Evolutionary conservation across 306 rosid species (phyloP).

Genomic region (Comarum palustre): DNA sequence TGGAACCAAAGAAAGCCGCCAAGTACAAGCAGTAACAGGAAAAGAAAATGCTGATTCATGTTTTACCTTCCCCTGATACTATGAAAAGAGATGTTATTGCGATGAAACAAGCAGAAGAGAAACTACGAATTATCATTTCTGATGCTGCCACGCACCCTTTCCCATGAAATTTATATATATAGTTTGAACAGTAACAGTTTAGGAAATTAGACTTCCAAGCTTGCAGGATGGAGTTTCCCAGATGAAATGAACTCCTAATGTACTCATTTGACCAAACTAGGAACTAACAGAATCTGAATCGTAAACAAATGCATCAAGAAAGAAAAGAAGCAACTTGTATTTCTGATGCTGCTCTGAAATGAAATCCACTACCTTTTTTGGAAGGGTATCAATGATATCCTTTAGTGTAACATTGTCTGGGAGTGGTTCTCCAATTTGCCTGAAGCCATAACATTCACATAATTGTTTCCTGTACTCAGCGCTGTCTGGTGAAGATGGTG

Average conservation of each 20-base stretch:
- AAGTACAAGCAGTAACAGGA: background rate
- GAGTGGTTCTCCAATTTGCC: constrained; percentile 72
- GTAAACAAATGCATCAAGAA: constrained; percentile 1
- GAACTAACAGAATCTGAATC: constrained; percentile 7
- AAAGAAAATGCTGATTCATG: background rate
- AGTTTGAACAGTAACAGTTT: background rate
- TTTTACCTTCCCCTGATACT: background rate
- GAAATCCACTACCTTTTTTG: constrained; percentile 56
- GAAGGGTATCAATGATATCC: constrained; percentile 74
- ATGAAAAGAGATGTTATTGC: background rate
- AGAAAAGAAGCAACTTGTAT: constrained; percentile 10
- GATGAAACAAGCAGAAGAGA: background rate
- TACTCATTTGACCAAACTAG: constrained; percentile 15
- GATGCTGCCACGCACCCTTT: background rate
- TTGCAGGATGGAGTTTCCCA: background rate
- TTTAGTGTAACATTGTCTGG: constrained; percentile 67
- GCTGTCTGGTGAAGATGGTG: constrained; percentile 49
- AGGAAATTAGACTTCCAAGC: background rate
- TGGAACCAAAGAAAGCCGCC: background rate
- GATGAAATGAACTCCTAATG: background rate
- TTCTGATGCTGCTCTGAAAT: constrained; percentile 4
- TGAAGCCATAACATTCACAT: constrained; percentile 76
- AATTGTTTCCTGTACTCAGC: constrained; percentile 61
- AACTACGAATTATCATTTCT: background rate
- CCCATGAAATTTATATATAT: background rate